Base-by-base conservation (phyloP, 768 basidiomycete species). In the Tricholoma sp. region DNA sequence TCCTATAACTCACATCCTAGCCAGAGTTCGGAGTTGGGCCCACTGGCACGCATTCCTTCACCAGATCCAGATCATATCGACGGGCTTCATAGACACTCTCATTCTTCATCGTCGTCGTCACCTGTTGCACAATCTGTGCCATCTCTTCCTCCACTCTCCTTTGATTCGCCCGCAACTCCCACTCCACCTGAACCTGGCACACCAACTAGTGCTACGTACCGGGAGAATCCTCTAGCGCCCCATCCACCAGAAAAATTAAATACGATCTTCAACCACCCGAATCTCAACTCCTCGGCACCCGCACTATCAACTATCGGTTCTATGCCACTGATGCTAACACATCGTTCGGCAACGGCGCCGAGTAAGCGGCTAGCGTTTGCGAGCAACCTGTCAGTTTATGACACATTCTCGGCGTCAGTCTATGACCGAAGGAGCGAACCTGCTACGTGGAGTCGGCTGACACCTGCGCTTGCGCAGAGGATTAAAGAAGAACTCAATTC, bases 401-500 rank as follows among this genome's bases (percentile, higher is more conserved):
- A 94, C 70, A 99, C 96, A n/a, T 98, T 97, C 77, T 85, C 92
- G 45, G 72, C 91, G 18, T 77, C 82, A 32, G 88, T 93, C 58
- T 99, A 99, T 73, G 96, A 99, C 73, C 80, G 97, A 53, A 79
- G 94, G 65, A 94, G 92, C 63, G 96, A 98, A 72, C 94, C 93
- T 18, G 95, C 94, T 48, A 98, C 96, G 28, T 98, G 94, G 86
- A 98, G 95, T 73, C 82, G 91, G 39, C 74, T 99, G 65, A 99
- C 97, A 52, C 97, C 96, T 44, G 86, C 89, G 56, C 76, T 98
- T 65, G 96, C 96, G 39, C 93, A 98, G 77, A 81, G 88, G 64
- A 98, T 99, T 72, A 99, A 99, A 80, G 94, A 96, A 74, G 93
- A 96, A 74, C 78, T 99, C 52, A 99, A 99, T 73, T 93, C 92